A percentile compares a stretch with the other conserved stretches of the same genome.
Evolutionary conservation across 495 filamentous ascomycete genomes (phyloP).

Genomic region (Podospora sp.): DNA sequence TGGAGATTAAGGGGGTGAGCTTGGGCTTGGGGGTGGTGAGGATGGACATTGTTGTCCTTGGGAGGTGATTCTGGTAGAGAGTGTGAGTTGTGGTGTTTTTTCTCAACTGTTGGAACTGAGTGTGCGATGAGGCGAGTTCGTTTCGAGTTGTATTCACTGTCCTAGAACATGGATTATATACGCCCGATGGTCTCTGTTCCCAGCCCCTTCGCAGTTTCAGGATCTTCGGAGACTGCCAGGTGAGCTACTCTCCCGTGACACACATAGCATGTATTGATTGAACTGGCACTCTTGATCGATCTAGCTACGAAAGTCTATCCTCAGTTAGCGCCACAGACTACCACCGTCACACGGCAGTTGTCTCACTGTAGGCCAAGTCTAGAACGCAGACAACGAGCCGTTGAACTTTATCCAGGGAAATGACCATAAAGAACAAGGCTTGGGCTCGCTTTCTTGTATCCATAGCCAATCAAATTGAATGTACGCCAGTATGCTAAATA

Average conservation of each 20-base stretch:
- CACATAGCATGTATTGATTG: neutral
- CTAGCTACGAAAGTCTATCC: neutral
- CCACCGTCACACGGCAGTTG: neutral
- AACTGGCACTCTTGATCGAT: neutral
- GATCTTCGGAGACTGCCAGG: neutral
- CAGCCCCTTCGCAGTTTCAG: neutral
- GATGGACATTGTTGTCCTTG: neutral
- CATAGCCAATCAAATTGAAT: neutral
- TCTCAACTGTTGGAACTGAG: neutral
- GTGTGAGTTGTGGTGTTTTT: neutral
- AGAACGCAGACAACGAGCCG: neutral
- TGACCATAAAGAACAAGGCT: neutral
- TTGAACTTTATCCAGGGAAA: neutral
- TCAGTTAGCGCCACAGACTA: neutral
- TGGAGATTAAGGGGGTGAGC: neutral
- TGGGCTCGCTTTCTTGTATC: neutral
- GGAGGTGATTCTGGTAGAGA: neutral
- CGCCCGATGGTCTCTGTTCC: neutral
- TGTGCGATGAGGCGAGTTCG: neutral
- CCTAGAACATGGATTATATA: neutral
- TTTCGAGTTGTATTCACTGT: neutral
- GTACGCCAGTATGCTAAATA: no score
- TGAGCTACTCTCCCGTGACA: neutral
- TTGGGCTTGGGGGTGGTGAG: neutral
- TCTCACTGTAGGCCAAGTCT: neutral